These are phyloP conservation scores for Casaregolazyma lundiana DNA, from an alignment of 1,139 yeast genomes.

Conservation along the genomic window DNA sequence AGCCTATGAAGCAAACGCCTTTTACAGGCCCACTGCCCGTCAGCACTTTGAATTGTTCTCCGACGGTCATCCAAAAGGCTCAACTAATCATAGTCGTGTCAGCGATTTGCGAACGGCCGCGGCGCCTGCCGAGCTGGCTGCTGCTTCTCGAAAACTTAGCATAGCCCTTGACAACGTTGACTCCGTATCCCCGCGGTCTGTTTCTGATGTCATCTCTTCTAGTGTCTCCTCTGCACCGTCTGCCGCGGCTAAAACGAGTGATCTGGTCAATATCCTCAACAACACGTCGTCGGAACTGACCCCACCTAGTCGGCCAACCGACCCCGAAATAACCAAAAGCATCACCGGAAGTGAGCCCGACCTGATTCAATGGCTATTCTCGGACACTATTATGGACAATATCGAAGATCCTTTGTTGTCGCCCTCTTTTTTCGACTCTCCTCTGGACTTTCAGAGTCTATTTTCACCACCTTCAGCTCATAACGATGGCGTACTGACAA, in stretches of 20 bases:
- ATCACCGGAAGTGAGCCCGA: conserved; percentile 20
- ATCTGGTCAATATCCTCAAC: background rate
- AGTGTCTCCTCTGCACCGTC: background rate
- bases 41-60: background rate
- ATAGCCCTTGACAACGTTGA: background rate
- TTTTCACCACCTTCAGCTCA: conserved; percentile 35
- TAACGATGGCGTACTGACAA: conserved; percentile 26
- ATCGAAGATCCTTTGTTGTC: conserved; percentile 30
- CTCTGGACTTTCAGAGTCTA: conserved; percentile 35
- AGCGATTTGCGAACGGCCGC: conserved; percentile 3
- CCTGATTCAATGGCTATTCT: conserved; percentile 35
- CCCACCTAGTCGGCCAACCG: background rate
- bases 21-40: background rate
- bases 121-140: conserved; percentile 3
- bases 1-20: background rate
- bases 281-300: background rate
- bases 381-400: conserved; percentile 30
- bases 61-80: background rate
- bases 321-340: background rate
- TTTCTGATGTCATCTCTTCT: background rate
- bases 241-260: background rate
- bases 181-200: background rate
- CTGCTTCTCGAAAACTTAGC: conserved; percentile 1
- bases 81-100: conserved; percentile 3
- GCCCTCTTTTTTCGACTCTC: conserved; percentile 33